Base-by-base conservation (phyloP, 2,329 filamentous ascomycete genomes). In the Apiospora phragmitis region DNA sequence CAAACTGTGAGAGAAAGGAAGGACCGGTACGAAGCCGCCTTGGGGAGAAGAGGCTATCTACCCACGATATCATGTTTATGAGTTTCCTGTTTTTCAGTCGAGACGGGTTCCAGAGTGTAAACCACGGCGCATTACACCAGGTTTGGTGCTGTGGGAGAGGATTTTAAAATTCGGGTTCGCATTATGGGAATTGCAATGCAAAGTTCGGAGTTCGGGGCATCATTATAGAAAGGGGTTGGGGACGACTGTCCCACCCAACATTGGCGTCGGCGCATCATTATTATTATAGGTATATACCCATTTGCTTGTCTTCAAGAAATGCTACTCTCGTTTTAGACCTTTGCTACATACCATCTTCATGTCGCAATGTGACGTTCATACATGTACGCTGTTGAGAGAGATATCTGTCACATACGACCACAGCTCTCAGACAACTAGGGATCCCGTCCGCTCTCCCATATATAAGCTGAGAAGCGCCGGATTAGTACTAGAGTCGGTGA, bases 401-500 rank as follows among this genome's bases (percentile, higher is more conserved):
- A n/a, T 38, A 3, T 38, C 55, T 7, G 4, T 38, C 32, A 62
- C 70, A 68, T 35, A 68, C 73, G 6, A 68, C 49, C 55, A 62
- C 32, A 62, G 55, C 55, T 38, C 55, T 62, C 55, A 62, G 55
- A 38, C 21, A 62, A 6, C 55, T 62, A 62, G 55, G 55, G 55
- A 62, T 62, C 55, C 55, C 55, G 55, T 62, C 55, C 55, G 55
- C 55, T 62, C 55, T 62, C 55, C 55, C 55, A 62, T 38, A 62
- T 62, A 62, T 62, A 62, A 62, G 55, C 55, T 62, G 55, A 62
- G 55, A 62, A 62, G 55, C 55, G 55, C 55, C 55, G 55, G 32
- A 62, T 62, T 62, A 62, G 55, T 62, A 62, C 55, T 62, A 62
- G 55, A 62, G 55, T 62, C 55, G 55, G 55, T 62, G 55, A 62